Evolutionary conservation across 352 stramenopile species (phyloP), one percentile per base, ranked within the genome.

Genomic region (Globisporangium echinulatum): DNA sequence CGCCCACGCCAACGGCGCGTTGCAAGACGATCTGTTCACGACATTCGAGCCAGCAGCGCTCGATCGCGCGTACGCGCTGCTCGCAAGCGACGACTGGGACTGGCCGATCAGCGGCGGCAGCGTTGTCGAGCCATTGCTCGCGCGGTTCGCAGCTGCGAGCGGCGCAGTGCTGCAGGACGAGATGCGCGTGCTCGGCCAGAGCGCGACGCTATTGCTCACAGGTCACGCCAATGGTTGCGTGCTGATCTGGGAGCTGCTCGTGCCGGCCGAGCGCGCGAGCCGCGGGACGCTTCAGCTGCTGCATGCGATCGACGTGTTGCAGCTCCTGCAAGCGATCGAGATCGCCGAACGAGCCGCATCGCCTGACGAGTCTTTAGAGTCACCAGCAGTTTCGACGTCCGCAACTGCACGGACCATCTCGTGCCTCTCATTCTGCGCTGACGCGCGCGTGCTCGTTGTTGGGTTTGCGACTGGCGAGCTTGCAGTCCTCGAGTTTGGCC

Each of bases 81-180:
- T 61, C 38, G 52, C 70, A 33, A 70, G 53, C 17, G 70, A 75
- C 9, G 78, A 86, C n/a, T 88, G 85, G 69, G 76, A 85, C 25
- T 89, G 77, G 77, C 83, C 83, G 1, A 71, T 90, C 48, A 86
- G 81, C n/a, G 83, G 83, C 1, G 81, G 81, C 7, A 82, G 64
- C 36, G 53, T 87, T 33, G 43, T 76, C 2, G 74, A 90, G 46
- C 77, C 83, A 1, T 59, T 83, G 54, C 53, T 87, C 25, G 79
- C 85, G 48, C 61, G 68, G 3, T 87, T 87, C 44, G 49, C 85
- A 7, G 54, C 66, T 4, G 33, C 10, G 5, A 62, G 71, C 37
- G 68, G 67, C 51, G 65, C 51, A 8, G 64, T 51, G 0, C 49
- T 72, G 19, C 50, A 60, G 8, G 60, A 60, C 11, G 69, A 63